These are phyloP conservation scores for Pseudohyphozyma bogoriensis DNA, from an alignment of 768 basidiomycete genomes.

Conservation along the genomic window DNA sequence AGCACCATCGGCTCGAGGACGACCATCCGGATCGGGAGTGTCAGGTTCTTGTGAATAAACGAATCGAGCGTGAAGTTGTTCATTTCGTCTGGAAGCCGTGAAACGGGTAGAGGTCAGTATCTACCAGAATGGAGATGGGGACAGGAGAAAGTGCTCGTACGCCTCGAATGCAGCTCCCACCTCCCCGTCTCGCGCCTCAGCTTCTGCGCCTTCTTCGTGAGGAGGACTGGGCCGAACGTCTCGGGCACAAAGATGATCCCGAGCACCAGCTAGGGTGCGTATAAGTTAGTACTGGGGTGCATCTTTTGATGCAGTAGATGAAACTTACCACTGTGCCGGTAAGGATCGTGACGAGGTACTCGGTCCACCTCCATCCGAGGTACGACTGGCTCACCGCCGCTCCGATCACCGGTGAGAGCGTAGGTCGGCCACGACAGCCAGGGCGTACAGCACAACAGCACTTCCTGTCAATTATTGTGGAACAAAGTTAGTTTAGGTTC, in stretches of 20 bases:
- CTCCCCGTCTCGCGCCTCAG: slow-evolving; percentile 33
- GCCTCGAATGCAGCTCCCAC: slow-evolving; percentile 29
- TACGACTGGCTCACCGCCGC: slow-evolving; percentile 33
- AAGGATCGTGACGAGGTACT: slow-evolving; percentile 37
- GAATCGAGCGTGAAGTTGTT: slow-evolving; percentile 31
- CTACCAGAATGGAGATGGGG: not conserved
- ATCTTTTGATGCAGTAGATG: not conserved
- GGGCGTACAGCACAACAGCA: slow-evolving; percentile 36
- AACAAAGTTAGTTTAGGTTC: not conserved
- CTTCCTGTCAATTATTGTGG: slow-evolving; percentile 8
- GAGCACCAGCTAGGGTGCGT: slow-evolving; percentile 14
- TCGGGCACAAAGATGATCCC: slow-evolving; percentile 36
- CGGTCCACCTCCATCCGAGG: slow-evolving; percentile 40
- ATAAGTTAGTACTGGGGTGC: not conserved
- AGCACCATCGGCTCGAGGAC: slow-evolving; percentile 35
- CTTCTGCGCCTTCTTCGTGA: slow-evolving; percentile 36
- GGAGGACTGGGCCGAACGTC: slow-evolving; percentile 37
- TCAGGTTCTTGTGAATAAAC: slow-evolving; percentile 35
- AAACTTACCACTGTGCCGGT: slow-evolving; percentile 24
- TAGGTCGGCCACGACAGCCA: slow-evolving; percentile 38
- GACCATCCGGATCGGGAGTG: slow-evolving; percentile 35
- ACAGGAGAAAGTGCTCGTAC: not conserved
- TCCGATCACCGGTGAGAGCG: slow-evolving; percentile 37
- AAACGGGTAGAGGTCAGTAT: slow-evolving; percentile 1
- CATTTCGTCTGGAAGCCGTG: slow-evolving; percentile 32